These are phyloP conservation scores for Termitomyces sp. DNA, from an alignment of 768 basidiomycete species.

Conservation along the genomic window DNA sequence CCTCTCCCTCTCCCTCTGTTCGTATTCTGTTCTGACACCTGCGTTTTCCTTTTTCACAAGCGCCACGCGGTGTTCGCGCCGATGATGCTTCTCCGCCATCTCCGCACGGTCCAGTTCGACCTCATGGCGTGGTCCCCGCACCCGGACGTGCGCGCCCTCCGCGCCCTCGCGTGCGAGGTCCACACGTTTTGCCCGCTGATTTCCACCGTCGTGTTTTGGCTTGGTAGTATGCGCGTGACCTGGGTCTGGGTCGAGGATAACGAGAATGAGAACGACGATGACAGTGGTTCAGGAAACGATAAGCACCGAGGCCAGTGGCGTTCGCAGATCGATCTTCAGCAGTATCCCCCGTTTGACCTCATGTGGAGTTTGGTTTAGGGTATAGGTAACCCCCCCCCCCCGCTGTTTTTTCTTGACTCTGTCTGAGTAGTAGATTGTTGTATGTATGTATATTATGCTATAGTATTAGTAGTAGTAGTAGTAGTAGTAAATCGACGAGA, in stretches of 20 bases:
- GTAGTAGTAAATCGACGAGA: too few species aligned
- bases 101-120: slow-evolving; percentile 29
- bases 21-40: too few species aligned
- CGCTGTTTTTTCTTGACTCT: too few species aligned
- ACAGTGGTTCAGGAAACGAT: too few species aligned
- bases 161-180: slow-evolving; percentile 27
- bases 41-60: slow-evolving; percentile 8
- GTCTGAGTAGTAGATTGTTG: too few species aligned
- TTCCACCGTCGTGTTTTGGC: slow-evolving; percentile 25
- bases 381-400: too few species aligned
- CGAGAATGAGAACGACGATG: too few species aligned
- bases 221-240: slow-evolving; percentile 18
- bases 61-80: slow-evolving; percentile 22
- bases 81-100: slow-evolving; percentile 22
- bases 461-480: too few species aligned
- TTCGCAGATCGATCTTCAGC: slow-evolving; percentile 8
- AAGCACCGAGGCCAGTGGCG: slow-evolving; percentile 2
- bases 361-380: slow-evolving; percentile 9
- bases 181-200: slow-evolving; percentile 25
- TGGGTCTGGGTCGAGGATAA: slow-evolving; percentile 14
- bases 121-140: slow-evolving; percentile 24
- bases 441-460: too few species aligned
- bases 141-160: slow-evolving; percentile 20
- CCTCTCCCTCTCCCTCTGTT: neutral
- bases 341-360: slow-evolving; percentile 8